phyloP scores from a whole-genome alignment of 257 asterid genomes.

The Forsythia suspensa region DNA sequence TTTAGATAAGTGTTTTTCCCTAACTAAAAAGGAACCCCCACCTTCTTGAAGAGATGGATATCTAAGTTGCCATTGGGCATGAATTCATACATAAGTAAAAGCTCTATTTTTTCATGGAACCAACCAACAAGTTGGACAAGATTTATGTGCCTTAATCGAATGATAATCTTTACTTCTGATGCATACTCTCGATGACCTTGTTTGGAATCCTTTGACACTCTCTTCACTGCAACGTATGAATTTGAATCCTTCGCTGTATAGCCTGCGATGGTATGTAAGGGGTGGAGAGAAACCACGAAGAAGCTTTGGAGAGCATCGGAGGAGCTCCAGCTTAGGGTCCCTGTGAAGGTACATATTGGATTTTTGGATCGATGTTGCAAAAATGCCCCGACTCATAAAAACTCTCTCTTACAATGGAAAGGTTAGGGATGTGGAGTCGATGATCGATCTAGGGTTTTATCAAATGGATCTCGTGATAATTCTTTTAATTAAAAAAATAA shows the following conservation, averaged over 20 bases:
- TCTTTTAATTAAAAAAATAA: conserved; percentile 1
- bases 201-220: conserved; percentile 23
- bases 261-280: conserved; percentile 81
- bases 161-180: conserved; percentile 36
- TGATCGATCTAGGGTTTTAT: conserved; percentile 36
- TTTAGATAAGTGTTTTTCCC: too few relatives aligned
- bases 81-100: conserved; percentile 34
- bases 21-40: too few relatives aligned
- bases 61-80: conserved; percentile 39
- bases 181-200: conserved; percentile 30
- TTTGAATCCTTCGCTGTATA: too few relatives aligned
- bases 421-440: conserved; percentile 49
- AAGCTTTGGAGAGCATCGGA: conserved; percentile 83
- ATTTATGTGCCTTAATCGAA: conserved; percentile 34
- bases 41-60: conserved; percentile 28
- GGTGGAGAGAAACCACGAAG: conserved; percentile 79
- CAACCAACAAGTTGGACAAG: conserved; percentile 38
- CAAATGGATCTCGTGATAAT: conserved; percentile 16
- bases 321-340: conserved; percentile 84
- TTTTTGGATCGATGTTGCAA: conserved; percentile 84
- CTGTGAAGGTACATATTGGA: conserved; percentile 73
- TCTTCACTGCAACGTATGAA: conserved; percentile 27
- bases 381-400: conserved; percentile 73
- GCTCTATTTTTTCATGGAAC: conserved; percentile 32
- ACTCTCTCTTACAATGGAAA: conserved; percentile 75